Conservation (phyloP, 2,329 filamentous ascomycete genomes). For the Aspergillus aculeatinus region DNA sequence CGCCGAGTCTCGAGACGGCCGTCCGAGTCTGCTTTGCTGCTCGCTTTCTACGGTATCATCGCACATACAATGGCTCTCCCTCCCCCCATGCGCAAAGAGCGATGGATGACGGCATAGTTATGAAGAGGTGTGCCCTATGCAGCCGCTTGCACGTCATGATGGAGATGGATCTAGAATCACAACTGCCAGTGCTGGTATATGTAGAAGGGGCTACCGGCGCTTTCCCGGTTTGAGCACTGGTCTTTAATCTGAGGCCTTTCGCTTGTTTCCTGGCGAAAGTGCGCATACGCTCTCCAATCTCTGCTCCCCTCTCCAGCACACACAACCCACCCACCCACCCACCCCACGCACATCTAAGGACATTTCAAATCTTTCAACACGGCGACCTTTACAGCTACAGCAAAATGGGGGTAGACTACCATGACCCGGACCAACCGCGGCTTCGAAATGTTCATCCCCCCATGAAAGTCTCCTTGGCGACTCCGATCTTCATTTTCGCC, state of each 20-base stretch:
- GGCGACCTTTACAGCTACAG: slow-evolving; percentile 9
- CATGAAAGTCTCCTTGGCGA: slow-evolving; percentile 34
- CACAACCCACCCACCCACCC: neutral
- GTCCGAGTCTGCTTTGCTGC: neutral
- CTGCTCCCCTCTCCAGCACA: neutral
- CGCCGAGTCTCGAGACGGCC: neutral
- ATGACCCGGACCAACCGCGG: slow-evolving; percentile 26
- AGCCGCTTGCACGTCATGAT: slow-evolving; percentile 7
- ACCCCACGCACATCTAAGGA: neutral
- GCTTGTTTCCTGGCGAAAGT: neutral
- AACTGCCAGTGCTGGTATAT: slow-evolving; percentile 1
- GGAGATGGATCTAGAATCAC: neutral
- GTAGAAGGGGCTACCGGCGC: neutral
- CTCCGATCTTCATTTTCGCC: slow-evolving; percentile 31
- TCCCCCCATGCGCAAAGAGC: neutral
- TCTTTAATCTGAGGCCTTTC: neutral
- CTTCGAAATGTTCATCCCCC: slow-evolving; percentile 24
- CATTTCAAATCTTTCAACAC: neutral
- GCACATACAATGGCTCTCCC: neutral
- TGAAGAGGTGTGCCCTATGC: neutral
- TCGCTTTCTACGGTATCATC: neutral
- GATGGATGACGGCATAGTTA: slow-evolving; percentile 22
- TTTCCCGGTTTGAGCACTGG: neutral
- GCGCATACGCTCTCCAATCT: slow-evolving; percentile 6
- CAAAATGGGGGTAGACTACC: slow-evolving; percentile 34